These are phyloP conservation scores for Didymella pinodella DNA, from an alignment of 2,329 filamentous ascomycete species.

Conservation along the genomic window DNA sequence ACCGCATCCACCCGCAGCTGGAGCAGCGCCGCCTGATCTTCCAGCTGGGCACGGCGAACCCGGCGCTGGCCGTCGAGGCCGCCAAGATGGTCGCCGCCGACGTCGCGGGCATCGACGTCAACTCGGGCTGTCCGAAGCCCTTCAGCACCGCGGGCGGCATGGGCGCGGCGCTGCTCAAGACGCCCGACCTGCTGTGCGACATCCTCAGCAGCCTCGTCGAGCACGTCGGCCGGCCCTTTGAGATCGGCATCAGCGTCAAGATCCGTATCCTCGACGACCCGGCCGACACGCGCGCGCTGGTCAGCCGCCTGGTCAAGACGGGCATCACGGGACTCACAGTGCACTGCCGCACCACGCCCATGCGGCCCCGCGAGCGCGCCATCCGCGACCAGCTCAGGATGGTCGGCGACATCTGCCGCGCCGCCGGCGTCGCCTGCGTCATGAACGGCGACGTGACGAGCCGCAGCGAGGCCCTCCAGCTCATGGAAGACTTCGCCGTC, in stretches of 20 bases:
- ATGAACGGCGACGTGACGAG: slow-evolving; percentile 93
- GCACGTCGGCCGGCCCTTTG: slow-evolving; percentile 76
- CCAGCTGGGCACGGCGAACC: slow-evolving; percentile 88
- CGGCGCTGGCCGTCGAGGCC: slow-evolving; percentile 82
- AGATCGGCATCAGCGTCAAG: slow-evolving; percentile 96
- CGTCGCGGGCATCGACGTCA: slow-evolving; percentile 94
- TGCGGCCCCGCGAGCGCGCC: slow-evolving; percentile 88
- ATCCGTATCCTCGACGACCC: slow-evolving; percentile 85
- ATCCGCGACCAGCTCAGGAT: slow-evolving; percentile 86
- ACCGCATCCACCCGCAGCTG: slow-evolving; percentile 77
- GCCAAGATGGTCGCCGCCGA: slow-evolving; percentile 84
- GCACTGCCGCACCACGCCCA: slow-evolving; percentile 94
- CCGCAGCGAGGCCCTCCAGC: slow-evolving; percentile 72
- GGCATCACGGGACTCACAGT: slow-evolving; percentile 93
- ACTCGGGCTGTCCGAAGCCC: slow-evolving; percentile 97
- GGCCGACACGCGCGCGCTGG: slow-evolving; percentile 77
- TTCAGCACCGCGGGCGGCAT: slow-evolving; percentile 95
- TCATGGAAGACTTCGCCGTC: slow-evolving; percentile 81
- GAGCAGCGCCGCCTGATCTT: slow-evolving; percentile 83
- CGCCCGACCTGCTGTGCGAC: slow-evolving; percentile 80
- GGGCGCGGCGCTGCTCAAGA: slow-evolving; percentile 88
- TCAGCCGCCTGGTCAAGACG: slow-evolving; percentile 79
- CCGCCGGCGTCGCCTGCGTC: slow-evolving; percentile 87
- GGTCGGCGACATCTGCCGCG: slow-evolving; percentile 80
- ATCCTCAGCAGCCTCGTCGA: slow-evolving; percentile 85